phyloP scores from a whole-genome alignment of 208 protist species.

The Trichomonas tenax region DNA sequence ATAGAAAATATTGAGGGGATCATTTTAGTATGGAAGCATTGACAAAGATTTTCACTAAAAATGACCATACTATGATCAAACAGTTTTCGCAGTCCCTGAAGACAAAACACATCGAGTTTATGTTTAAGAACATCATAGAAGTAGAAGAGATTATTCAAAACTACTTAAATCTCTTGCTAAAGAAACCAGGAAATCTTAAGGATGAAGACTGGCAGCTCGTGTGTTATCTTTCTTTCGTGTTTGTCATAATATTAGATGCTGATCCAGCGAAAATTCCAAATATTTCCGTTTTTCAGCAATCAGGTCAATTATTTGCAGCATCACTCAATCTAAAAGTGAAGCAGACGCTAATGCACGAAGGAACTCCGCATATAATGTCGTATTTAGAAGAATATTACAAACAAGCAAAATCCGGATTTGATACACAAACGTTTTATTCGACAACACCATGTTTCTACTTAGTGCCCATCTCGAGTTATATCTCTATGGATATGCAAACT shows the following conservation, averaged over 20 bases:
- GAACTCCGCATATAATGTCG: neutral
- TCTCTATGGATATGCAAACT: neutral
- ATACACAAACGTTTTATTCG: neutral
- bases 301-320: neutral
- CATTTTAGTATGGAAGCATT: neutral
- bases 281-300: neutral
- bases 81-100: neutral
- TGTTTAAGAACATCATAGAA: neutral
- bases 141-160: neutral
- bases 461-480: neutral
- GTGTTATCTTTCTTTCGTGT: neutral
- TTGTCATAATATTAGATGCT: neutral
- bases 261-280: neutral
- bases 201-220: neutral
- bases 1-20: neutral
- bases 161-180: neutral
- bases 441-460: neutral
- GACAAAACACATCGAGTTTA: neutral
- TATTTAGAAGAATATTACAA: neutral
- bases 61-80: neutral
- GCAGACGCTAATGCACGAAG: neutral
- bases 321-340: neutral
- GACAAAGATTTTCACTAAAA: neutral
- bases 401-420: neutral
- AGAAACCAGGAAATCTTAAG: neutral